Evolutionary conservation across 1,284 basidiomycete genomes (phyloP).

Genomic region (Cutaneotrichosporon sp.): DNA sequence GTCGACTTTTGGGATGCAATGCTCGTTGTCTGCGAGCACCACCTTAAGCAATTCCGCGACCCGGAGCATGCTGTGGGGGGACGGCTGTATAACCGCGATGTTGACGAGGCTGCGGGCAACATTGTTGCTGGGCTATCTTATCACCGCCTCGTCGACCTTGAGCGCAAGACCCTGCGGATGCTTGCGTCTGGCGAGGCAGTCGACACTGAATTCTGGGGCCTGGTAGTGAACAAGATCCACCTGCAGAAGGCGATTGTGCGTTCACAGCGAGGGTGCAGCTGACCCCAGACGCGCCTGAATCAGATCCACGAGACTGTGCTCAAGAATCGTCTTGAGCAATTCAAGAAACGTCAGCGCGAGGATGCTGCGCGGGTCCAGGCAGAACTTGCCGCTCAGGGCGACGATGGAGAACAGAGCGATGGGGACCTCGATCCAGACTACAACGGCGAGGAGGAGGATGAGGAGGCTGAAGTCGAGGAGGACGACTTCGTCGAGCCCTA

Average conservation of each 20-base stretch:
- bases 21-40: conserved; percentile 93
- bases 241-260: conserved; percentile 95
- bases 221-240: conserved; percentile 81
- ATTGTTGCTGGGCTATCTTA: conserved; percentile 54
- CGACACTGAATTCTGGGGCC: conserved; percentile 98
- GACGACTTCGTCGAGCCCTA: conserved; percentile 61
- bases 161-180: conserved; percentile 81
- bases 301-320: conserved; percentile 92
- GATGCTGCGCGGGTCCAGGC: conserved; percentile 88
- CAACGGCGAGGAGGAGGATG: conserved; percentile 50
- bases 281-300: conserved; percentile 75
- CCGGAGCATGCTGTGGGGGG: conserved; percentile 45
- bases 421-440: conserved; percentile 51
- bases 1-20: conserved; percentile 98
- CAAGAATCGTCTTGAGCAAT: conserved; percentile 87
- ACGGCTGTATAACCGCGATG: conserved; percentile 34
- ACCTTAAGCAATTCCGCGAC: conserved; percentile 68
- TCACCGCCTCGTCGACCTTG: conserved; percentile 74
- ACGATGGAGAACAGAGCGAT: conserved; percentile 44
- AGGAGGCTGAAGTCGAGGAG: conserved; percentile 50
- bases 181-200: conserved; percentile 86
- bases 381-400: conserved; percentile 71
- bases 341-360: conserved; percentile 89
- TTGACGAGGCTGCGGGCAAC: conserved; percentile 35
- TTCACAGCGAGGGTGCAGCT: conserved; percentile 6